Evolutionary conservation across 345 rosid species (phyloP), one percentile per base, ranked within the genome.

Genomic region (Linum usitatissimum): DNA sequence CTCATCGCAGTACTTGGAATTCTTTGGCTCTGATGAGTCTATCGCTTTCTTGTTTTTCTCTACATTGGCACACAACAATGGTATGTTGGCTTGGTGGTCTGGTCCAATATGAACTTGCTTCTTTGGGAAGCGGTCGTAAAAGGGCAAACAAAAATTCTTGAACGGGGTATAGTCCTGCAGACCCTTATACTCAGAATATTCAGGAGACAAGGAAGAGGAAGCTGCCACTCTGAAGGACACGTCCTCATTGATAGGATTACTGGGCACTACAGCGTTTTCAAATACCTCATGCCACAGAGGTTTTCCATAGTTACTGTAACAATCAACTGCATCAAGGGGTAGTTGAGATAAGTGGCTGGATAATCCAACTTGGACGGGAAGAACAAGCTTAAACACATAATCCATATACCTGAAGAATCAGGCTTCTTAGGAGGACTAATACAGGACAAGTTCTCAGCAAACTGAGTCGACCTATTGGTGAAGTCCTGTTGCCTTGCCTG

Each of bases 211-310:
- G 57, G 80, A 76, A 42, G 75, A 69, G 59, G 49, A 60, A 54
- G 55, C 59, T 66, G 67, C 63, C n/a, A 56, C 28, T 13, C 64
- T 12, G 19, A 66, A 66, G 59, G 66, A 59, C 42, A 59, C 48
- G 56, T 78, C 77, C 57, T 66, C 78, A 56, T 68, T 78, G 14
- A 48, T 38, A 40, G 72, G 76, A 73, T 70, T 77, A 64, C 72
- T 68, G n/a, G 79, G 68, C 68, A 64, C 30, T 63, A 57, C 62
- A n/a, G 40, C 75, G 59, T 70, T 68, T 64, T 66, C 73, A 70
- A 54, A 68, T 59, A 68, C 53, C 45, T 68, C 71, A 48, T 70
- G 70, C 18, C 72, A 61, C 62, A 59, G 77, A 53, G 57, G 53
- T 55, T 72, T 69, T 58, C 19, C 42, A 64, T 71, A 21, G 40